Conservation (phyloP, 345 rosid species). For the Ceriops decandra region DNA sequence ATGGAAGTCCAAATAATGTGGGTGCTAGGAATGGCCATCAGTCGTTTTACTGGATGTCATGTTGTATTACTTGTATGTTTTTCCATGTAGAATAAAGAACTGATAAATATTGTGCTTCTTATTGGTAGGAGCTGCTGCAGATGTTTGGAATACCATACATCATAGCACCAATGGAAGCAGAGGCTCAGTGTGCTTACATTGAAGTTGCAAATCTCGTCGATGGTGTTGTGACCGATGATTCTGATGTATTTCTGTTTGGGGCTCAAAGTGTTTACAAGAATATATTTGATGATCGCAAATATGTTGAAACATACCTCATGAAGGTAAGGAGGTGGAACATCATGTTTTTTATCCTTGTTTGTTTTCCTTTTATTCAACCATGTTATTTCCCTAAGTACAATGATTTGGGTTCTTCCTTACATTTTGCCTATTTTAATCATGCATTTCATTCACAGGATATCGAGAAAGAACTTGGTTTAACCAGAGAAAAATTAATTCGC, state of each 20-base stretch:
- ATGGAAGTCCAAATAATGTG: neutral
- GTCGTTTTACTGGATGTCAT: neutral
- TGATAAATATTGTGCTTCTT: neutral
- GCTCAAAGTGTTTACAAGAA: slow-evolving; percentile 86
- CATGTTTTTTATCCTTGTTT: neutral
- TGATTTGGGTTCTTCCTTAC: neutral
- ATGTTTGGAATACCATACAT: slow-evolving; percentile 97
- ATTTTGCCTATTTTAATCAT: neutral
- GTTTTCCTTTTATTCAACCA: neutral
- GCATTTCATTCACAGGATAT: slow-evolving; percentile 51
- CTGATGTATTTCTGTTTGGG: slow-evolving; percentile 94
- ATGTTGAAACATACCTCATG: slow-evolving; percentile 92
- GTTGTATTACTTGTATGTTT: neutral
- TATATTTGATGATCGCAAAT: slow-evolving; percentile 95
- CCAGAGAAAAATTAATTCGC: slow-evolving; percentile 71
- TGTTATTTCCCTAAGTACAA: neutral
- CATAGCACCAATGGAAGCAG: slow-evolving; percentile 98
- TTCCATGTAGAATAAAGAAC: neutral
- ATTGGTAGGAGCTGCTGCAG: slow-evolving; percentile 79
- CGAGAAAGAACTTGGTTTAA: slow-evolving; percentile 85
- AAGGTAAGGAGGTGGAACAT: slow-evolving; percentile 45
- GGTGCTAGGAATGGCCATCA: neutral
- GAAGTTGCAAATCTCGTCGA: slow-evolving; percentile 83
- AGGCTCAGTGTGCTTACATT: slow-evolving; percentile 95
- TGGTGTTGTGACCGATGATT: slow-evolving; percentile 95